Evolutionary conservation across 257 asterid genomes (phyloP), one percentile per base, ranked within the genome.

Genomic region (Parsonsia alboflavescens): DNA sequence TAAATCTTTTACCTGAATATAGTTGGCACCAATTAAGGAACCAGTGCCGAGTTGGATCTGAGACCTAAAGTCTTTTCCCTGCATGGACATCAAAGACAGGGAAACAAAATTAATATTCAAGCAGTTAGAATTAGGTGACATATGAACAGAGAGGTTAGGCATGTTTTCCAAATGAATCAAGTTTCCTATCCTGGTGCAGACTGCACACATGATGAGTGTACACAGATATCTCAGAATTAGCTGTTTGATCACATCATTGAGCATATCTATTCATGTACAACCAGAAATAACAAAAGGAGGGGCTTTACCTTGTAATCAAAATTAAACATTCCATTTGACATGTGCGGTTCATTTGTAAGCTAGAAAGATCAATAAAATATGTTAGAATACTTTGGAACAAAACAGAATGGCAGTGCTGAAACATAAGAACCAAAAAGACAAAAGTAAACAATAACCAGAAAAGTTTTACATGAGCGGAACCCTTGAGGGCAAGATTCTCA

Each of bases 321-420:
- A 84, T 86, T 93, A 81, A 86, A 82, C 96, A 93, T 87, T 73
- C 92, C 96, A 71, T 95, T 97, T 0, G 98, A 92, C 98, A 95
- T 92, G 85, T 95, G 97, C 3, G 94, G 97, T 84, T 95, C 99
- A 78, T 76, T 79, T 7, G 98, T 86, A 73, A 93, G 96, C 99
- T 95, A 86, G 85, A 76, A 65, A 84, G 62, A 50, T 73, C n/a
- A 78, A 76, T n/a, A 73, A 53, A 72, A 12, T 21, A 13, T n/a
- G 49, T 61, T 7, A 57, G n/a, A 41, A 67, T 21, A 15, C 2
- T 22, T 49, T 42, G 17, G 16, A 4, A 54, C 7, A 30, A 45
- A 53, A 42, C 8, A 46, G 28, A 44, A 17, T 15, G 22, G 36
- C 49, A 78, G 24, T 12, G 56, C 2, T 5, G 36, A 48, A 58